Conservation (phyloP, 805 yeast species). For the Cyberlindnera americana region DNA sequence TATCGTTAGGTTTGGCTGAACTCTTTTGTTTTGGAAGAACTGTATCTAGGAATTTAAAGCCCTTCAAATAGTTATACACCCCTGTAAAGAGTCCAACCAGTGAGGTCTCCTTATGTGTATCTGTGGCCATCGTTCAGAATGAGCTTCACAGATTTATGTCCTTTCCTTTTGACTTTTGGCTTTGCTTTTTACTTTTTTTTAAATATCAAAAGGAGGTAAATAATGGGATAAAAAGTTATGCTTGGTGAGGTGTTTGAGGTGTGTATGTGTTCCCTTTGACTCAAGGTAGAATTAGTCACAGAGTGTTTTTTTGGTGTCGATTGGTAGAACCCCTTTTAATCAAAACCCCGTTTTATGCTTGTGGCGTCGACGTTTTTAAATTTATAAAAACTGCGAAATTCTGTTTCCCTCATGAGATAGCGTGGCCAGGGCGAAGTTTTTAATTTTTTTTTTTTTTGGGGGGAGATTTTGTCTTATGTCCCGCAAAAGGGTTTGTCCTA, state of each 20-base stretch:
- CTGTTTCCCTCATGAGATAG: slow-evolving; percentile 3
- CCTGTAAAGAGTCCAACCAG: slow-evolving; percentile 7
- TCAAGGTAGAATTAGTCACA: too few species aligned
- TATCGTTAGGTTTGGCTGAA: neutral
- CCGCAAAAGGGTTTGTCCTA: neutral
- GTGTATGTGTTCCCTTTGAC: too few species aligned
- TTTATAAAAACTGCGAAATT: slow-evolving; percentile 1
- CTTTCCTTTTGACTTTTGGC: too few species aligned
- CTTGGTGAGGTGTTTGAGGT: too few species aligned
- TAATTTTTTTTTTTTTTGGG: neutral
- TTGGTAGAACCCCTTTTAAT: neutral
- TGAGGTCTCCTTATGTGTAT: slow-evolving; percentile 3
- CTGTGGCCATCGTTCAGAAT: neutral
- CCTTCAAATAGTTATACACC: slow-evolving; percentile 14
- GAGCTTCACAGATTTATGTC: neutral
- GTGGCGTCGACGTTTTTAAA: neutral
- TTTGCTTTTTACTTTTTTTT: too few species aligned
- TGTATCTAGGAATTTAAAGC: slow-evolving; percentile 16
- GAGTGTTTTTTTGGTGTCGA: too few species aligned
- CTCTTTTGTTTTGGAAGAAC: slow-evolving; percentile 13
- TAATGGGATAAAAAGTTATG: too few species aligned
- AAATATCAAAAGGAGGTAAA: too few species aligned
- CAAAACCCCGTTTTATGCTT: neutral
- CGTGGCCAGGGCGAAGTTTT: neutral
- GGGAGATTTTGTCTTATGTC: neutral